Evolutionary conservation across 345 rosid genomes (phyloP).

Genomic region (Aquilaria malaccensis): DNA sequence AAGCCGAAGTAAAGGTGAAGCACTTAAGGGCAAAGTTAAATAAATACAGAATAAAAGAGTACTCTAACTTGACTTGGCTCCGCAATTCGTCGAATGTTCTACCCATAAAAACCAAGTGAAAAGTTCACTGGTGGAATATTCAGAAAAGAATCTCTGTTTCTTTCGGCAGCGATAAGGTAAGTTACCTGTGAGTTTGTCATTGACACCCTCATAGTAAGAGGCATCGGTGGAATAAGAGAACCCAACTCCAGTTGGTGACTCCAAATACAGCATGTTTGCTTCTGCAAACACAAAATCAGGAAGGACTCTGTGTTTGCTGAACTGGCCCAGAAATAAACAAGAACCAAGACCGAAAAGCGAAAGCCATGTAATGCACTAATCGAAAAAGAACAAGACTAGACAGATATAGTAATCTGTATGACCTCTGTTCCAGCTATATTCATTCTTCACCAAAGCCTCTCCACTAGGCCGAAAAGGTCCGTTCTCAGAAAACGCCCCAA

Average conservation of each 20-base stretch:
- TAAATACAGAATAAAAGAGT: neutral
- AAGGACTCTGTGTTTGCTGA: slow-evolving; percentile 13
- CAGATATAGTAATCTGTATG: neutral
- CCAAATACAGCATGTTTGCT: slow-evolving; percentile 90
- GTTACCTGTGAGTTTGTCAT: slow-evolving; percentile 76
- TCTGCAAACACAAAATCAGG: slow-evolving; percentile 35
- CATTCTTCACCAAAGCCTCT: slow-evolving; percentile 57
- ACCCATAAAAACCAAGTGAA: neutral
- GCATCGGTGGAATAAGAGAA: slow-evolving; percentile 78
- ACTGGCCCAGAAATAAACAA: slow-evolving; percentile 4
- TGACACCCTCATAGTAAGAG: slow-evolving; percentile 56
- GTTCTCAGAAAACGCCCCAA: slow-evolving; percentile 94
- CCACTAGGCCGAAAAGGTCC: slow-evolving; percentile 98
- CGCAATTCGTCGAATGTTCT: too few relatives aligned
- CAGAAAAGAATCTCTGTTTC: slow-evolving; percentile 18
- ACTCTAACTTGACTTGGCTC: slow-evolving; percentile 5
- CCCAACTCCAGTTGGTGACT: slow-evolving; percentile 94
- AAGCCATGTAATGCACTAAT: neutral
- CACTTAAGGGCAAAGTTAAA: slow-evolving; percentile 25
- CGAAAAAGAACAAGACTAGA: neutral
- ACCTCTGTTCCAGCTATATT: slow-evolving; percentile 94
- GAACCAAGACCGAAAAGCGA: neutral
- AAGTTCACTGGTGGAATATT: slow-evolving; percentile 23
- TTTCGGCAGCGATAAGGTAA: neutral
- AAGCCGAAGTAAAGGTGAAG: slow-evolving; percentile 20